Base-by-base conservation (phyloP, 2,329 filamentous ascomycete genomes). In the Endothia cerciana region DNA sequence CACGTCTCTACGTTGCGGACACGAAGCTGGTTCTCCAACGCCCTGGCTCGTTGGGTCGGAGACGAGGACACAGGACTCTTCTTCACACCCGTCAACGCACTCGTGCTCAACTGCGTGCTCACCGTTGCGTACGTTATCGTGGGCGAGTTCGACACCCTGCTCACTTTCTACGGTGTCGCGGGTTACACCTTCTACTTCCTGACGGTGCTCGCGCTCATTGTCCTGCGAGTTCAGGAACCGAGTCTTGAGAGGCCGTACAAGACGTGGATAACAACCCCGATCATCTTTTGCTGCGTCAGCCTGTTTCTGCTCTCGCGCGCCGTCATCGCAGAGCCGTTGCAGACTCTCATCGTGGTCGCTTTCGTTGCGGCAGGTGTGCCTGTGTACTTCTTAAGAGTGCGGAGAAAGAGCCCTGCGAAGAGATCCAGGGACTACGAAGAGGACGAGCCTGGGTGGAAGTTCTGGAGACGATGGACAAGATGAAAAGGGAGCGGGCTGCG, bases 111-210 rank as follows among this genome's bases (percentile, higher is more conserved):
- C 77, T 85, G 85, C 49, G 70, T 80, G 3, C 80, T 99, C 28
- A 97, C 93, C 0, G 80, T 85, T 3, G 80, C 85, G 1, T 99
- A 98, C 80, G 89, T 97, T 68, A 74, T 91, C 2, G 88, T 97
- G 5, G 95, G 95, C 77, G 93, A 97, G 76, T 98, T 99, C 75
- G 85, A 88, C 62, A 97, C 94, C 0, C 86, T 99, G 2, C 85
- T 98, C 65, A 98, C 95, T 0, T 99, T 99, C 76, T 98, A 98
- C 79, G 95, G 95, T 65, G 95, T 99, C 15, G 95, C 95, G 0
- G 94, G 94, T 17, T 99, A 99, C 77, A 92, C 92, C 0, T 99
- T 99, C 76, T 99, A 99, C 80, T 99, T 99, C 77, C 81, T 97
- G 64, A 96, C 94, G 0, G 95, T 99, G 0, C 86, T 99, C 0